Evolutionary conservation across 106 monocot species (phyloP).

Genomic region (Dendrobium catenatum): DNA sequence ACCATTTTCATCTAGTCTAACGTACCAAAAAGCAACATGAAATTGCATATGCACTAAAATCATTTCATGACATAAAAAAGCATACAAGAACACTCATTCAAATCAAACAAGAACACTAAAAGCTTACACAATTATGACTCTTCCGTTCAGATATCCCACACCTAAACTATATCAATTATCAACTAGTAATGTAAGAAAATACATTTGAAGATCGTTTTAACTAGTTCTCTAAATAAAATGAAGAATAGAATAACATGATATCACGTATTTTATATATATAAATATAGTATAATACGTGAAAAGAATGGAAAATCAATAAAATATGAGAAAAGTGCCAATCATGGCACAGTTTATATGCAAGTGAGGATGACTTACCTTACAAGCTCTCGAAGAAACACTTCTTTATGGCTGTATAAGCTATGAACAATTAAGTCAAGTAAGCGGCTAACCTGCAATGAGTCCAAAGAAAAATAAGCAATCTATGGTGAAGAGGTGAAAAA

Average conservation of each 20-base stretch:
- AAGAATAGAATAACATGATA: background rate
- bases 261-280: background rate
- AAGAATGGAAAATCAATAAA: background rate
- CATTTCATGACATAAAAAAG: background rate
- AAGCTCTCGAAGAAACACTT: constrained; percentile 92
- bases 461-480: background rate
- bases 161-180: background rate
- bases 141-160: background rate
- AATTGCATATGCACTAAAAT: background rate
- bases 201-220: background rate
- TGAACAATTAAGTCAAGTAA: constrained; percentile 92
- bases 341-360: background rate
- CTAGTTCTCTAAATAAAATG: background rate
- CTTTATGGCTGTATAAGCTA: constrained; percentile 96
- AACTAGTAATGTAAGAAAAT: background rate
- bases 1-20: no score
- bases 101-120: background rate
- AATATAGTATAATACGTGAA: background rate
- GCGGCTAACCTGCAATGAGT: constrained; percentile 69
- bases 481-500: background rate
- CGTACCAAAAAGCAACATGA: no score
- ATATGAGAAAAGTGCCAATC: background rate
- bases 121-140: background rate
- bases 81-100: background rate
- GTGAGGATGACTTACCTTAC: constrained; percentile 47